Base-by-base conservation (phyloP, 2,329 filamentous ascomycete species). In the Fusarium drepaniforme region DNA sequence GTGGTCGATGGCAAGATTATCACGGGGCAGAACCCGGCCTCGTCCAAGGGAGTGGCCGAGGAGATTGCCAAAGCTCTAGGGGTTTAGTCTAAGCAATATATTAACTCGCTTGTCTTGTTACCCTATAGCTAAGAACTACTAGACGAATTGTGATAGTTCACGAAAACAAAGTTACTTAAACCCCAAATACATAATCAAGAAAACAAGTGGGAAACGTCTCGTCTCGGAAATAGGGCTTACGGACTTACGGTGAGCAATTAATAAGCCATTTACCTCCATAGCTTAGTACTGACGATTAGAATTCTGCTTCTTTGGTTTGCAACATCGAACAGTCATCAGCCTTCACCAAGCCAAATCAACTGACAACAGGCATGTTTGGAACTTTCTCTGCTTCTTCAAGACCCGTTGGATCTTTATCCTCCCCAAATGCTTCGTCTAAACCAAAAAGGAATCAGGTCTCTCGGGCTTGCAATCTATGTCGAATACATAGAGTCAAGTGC, bases 11-110 rank as follows among this genome's bases (percentile, higher is more conserved):
- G 87, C 16, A 84, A 84, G 71, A 70, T 90, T 40, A 88, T 90
- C 70, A 88, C 88, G 0, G 88, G 88, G 2, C 88, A 90, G 85
- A 90, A 90, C 80, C 88, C 88, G 21, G 85, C 84, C 2, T 88
- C 86, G 21, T 85, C 86, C 5, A 83, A 83, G 76, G 85, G 78
- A 0, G 82, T 89, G 6, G 88, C 85, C 1, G 84, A 88, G 82
- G 88, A 85, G 5, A 78, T 90, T 71, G 80, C 85, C 12, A 59
- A 66, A 28, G 53, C 53, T 8, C 23, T 66, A 30, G 63, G 40
- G 16, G 51, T 59, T 1, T 66, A 59, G 23, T 23, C 33, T 33
- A 9, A n/a, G 49, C 8, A 13, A 35, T 18, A 6, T 25, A 11
- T 21, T 16, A 9, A 40, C 18, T 30, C 12, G 16, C 13, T 28